Conservation (phyloP, 306 rosid species). For the Argentina anserina region DNA sequence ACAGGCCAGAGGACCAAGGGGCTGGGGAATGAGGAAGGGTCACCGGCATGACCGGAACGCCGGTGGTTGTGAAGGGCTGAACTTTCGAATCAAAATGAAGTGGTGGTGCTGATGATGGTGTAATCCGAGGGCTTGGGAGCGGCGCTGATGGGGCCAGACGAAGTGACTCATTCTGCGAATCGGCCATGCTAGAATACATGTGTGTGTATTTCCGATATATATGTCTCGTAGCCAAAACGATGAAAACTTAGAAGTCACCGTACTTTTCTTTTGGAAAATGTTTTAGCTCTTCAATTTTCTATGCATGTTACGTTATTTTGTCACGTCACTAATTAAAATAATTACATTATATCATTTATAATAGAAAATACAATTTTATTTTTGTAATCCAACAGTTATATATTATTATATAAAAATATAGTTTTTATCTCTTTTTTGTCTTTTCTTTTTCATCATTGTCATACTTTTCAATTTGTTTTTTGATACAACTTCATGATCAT, state of each 20-base stretch:
- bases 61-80: background rate
- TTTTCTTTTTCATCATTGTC: no score
- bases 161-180: background rate
- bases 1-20: constrained; percentile 53
- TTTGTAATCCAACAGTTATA: no score
- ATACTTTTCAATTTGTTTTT: no score
- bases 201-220: background rate
- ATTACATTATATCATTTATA: no score
- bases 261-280: no score
- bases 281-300: no score
- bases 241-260: background rate
- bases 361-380: no score
- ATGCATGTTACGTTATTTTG: no score
- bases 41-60: background rate
- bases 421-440: no score
- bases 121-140: background rate
- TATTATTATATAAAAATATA: no score
- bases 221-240: background rate
- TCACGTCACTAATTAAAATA: no score
- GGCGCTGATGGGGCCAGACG: background rate
- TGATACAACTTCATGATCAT: no score
- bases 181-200: background rate
- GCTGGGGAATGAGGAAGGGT: constrained; percentile 16
- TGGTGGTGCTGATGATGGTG: background rate
- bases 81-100: background rate